Conservation (phyloP, 1,284 basidiomycete species). For the Ganoderma lingzhi region DNA sequence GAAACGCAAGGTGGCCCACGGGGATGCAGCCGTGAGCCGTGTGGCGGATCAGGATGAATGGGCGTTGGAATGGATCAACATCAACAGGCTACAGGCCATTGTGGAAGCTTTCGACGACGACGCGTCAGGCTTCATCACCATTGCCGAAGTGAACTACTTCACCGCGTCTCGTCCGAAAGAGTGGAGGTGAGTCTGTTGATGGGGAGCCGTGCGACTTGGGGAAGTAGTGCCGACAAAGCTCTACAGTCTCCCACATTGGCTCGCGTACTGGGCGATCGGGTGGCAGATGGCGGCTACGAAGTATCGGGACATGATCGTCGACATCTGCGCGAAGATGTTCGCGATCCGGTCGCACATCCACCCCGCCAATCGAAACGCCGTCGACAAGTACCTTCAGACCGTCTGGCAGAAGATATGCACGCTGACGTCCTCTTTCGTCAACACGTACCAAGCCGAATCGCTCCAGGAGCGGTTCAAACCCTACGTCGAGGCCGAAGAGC, state of each 20-base stretch:
- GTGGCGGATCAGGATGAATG: conserved; percentile 40
- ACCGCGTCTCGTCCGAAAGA: conserved; percentile 32
- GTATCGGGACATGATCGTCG: conserved; percentile 34
- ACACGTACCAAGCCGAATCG: conserved; percentile 18
- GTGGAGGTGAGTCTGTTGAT: conserved; percentile 31
- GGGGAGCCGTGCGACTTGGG: not conserved
- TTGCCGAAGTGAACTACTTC: conserved; percentile 56
- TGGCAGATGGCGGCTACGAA: conserved; percentile 31
- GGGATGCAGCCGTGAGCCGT: not conserved
- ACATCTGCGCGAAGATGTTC: conserved; percentile 35
- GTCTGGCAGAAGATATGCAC: conserved; percentile 24
- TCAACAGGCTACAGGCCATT: conserved; percentile 51
- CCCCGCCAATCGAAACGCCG: conserved; percentile 28
- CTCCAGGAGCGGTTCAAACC: conserved; percentile 27
- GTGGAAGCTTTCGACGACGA: conserved; percentile 57
- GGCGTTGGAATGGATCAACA: conserved; percentile 52
- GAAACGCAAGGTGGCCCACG: not conserved
- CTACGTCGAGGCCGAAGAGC: conserved; percentile 30
- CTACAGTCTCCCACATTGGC: conserved; percentile 27
- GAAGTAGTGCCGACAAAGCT: not conserved
- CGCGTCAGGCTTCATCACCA: conserved; percentile 52
- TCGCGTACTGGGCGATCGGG: conserved; percentile 32
- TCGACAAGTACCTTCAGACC: conserved; percentile 28
- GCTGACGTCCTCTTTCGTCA: conserved; percentile 17
- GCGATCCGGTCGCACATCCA: conserved; percentile 27